Percentiles rank a stretch among this genome's conserved stretches.
Conservation (phyloP, 352 stramenopile species). For the Phytopythium kandeliae region DNA sequence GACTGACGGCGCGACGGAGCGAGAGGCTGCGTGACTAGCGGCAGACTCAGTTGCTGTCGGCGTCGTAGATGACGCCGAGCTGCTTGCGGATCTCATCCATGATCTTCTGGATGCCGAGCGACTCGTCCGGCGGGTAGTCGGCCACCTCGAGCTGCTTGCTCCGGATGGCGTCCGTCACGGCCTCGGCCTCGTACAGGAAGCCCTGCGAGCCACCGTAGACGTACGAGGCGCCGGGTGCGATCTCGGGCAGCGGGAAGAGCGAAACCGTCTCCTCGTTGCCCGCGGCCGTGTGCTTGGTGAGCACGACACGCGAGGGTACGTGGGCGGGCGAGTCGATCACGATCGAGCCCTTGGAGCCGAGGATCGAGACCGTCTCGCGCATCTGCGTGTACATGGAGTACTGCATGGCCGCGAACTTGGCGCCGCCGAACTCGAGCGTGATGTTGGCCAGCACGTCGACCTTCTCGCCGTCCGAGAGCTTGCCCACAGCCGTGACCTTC, state of each 20-base stretch:
- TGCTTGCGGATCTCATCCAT: conserved; percentile 51
- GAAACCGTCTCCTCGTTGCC: conserved; percentile 10
- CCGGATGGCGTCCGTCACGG: conserved; percentile 32
- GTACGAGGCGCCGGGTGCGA: conserved; percentile 3
- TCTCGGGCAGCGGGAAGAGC: conserved; percentile 18
- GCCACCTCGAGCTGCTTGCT: conserved; percentile 24
- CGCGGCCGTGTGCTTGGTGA: conserved; percentile 8
- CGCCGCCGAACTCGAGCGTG: conserved; percentile 44
- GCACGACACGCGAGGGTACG: conserved; percentile 12
- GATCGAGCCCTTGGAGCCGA: conserved; percentile 65
- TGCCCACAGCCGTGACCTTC: conserved; percentile 24
- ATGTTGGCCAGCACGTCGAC: conserved; percentile 14
- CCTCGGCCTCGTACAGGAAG: conserved; percentile 69
- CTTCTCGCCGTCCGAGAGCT: conserved; percentile 6
- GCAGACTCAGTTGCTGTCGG: conserved; percentile 2
- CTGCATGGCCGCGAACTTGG: conserved; percentile 47
- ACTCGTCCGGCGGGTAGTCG: conserved; percentile 43
- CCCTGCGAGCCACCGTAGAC: conserved; percentile 23
- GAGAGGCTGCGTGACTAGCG: no score
- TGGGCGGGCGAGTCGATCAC: conserved; percentile 40
- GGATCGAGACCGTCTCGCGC: conserved; percentile 56
- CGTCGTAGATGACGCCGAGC: conserved; percentile 34
- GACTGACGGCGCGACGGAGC: no score
- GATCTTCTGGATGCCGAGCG: conserved; percentile 40
- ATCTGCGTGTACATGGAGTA: conserved; percentile 68